Evolutionary conservation across 176 grass and related monocot genomes (phyloP), one percentile per base, ranked within the genome.

Genomic region (Lolium perenne): DNA sequence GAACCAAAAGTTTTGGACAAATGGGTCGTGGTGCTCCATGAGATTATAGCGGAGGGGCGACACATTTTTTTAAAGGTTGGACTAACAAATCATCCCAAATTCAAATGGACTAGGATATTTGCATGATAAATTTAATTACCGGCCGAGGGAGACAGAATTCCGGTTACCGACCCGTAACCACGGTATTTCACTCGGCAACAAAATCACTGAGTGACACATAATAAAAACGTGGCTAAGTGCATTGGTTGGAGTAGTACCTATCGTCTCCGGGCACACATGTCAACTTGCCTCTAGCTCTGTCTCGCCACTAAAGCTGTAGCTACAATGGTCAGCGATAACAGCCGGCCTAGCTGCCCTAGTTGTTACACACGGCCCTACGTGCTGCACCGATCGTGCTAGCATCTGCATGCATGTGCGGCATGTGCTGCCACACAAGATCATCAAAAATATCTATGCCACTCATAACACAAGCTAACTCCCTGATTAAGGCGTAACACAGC

Each of bases 361-460:
- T 32, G 23, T 18, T 76, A 6, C 73, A 55, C 73, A 54, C 23
- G 49, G 48, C 73, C 25, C 73, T 51, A 76, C 25, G 32, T 35
- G 32, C 32, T 32, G 48, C 23, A 18, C 49, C 48, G 73, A 76
- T 23, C 71, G 22, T 49, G 29, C 45, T 21, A 26, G 71, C 71
- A 74, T 47, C 46, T 26, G 46, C 72, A 75, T 74, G 71, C 71
- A 50, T 35, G 32, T 35, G 32, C 32, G 32, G 32, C 32, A 35
- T 32, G 13, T 68, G 46, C 47, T 22, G 21, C 71, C 23, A 17
- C 46, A 16, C 13, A 32, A 51, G 22, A 53, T 32, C 72, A 51
- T 75, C 14, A 53, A 26, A 75, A 50, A 74, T 53, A 75, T 53
- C 72, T 53, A 75, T 16, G 71, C 11, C n/a, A 25, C 45, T 48